These are phyloP conservation scores for Syzygium grande DNA, from an alignment of 345 rosid species.

Conservation along the genomic window DNA sequence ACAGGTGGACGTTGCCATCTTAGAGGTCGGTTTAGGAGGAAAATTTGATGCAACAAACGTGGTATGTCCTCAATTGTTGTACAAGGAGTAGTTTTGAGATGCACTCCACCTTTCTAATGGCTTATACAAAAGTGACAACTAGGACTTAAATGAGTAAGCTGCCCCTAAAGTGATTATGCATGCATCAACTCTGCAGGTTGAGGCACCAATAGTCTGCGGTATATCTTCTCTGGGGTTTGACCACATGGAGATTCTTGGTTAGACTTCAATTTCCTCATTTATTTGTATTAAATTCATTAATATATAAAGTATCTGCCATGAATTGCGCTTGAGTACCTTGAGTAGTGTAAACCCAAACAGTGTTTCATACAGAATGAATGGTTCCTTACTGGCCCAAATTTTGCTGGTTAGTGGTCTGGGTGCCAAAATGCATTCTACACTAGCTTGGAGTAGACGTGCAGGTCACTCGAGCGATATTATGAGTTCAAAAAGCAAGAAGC, in stretches of 20 bases:
- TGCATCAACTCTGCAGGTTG: slow-evolving; percentile 39
- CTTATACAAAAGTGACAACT: neutral
- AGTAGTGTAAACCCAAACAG: neutral
- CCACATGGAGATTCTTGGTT: slow-evolving; percentile 99
- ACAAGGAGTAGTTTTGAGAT: neutral
- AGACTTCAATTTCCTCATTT: slow-evolving; percentile 26
- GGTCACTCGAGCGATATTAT: neutral
- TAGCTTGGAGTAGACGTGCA: neutral
- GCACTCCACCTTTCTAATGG: neutral
- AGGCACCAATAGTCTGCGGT: slow-evolving; percentile 79
- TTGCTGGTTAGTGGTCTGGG: neutral
- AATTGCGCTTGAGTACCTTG: neutral
- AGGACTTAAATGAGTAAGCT: neutral
- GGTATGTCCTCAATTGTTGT: slow-evolving; percentile 29
- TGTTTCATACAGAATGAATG: neutral
- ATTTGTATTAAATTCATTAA: neutral
- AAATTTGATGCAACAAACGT: slow-evolving; percentile 87
- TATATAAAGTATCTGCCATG: neutral
- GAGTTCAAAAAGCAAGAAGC: neutral
- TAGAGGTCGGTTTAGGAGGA: slow-evolving; percentile 98
- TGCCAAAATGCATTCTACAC: neutral
- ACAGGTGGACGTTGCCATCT: slow-evolving; percentile 89
- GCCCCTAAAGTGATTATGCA: slow-evolving; percentile 4
- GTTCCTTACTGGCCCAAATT: neutral
- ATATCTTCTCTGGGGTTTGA: slow-evolving; percentile 92